phyloP scores from a whole-genome alignment of 2,329 filamentous ascomycete species.

The Aspergillus ustus region DNA sequence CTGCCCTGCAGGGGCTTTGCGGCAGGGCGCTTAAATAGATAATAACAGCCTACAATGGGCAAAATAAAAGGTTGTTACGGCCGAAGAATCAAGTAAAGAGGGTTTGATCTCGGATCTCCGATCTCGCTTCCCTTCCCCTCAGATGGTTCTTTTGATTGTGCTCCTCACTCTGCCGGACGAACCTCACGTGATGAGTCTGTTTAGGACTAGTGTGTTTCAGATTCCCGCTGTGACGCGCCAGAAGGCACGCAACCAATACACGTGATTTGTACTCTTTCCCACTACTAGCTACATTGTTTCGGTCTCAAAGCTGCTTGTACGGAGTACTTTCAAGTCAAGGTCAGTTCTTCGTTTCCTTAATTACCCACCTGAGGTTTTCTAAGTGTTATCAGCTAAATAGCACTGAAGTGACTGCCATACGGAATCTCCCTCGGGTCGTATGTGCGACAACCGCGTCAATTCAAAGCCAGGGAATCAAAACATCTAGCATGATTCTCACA shows the following conservation, averaged over 20 bases:
- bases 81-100: background rate
- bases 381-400: too few species aligned
- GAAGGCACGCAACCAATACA: background rate
- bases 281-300: too few species aligned
- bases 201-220: conserved; percentile 7
- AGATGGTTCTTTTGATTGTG: background rate
- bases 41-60: background rate
- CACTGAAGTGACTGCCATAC: too few species aligned
- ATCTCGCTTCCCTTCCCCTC: background rate
- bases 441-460: too few species aligned
- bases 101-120: conserved; percentile 1
- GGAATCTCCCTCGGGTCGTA: too few species aligned
- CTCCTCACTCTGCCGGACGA: background rate
- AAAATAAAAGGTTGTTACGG: conserved; percentile 1
- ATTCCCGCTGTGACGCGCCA: background rate
- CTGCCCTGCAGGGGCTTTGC: conserved; percentile 15
- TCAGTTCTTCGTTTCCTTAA: too few species aligned
- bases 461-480: too few species aligned
- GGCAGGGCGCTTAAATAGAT: conserved; percentile 8
- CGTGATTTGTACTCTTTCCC: background rate
- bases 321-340: too few species aligned
- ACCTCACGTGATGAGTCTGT: background rate
- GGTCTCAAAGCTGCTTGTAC: too few species aligned
- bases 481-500: too few species aligned
- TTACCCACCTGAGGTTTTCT: too few species aligned